A percentile compares a stretch with the other conserved stretches of the same genome.
Conservation (phyloP, 495 filamentous ascomycete genomes). For the Podospora appendiculata region DNA sequence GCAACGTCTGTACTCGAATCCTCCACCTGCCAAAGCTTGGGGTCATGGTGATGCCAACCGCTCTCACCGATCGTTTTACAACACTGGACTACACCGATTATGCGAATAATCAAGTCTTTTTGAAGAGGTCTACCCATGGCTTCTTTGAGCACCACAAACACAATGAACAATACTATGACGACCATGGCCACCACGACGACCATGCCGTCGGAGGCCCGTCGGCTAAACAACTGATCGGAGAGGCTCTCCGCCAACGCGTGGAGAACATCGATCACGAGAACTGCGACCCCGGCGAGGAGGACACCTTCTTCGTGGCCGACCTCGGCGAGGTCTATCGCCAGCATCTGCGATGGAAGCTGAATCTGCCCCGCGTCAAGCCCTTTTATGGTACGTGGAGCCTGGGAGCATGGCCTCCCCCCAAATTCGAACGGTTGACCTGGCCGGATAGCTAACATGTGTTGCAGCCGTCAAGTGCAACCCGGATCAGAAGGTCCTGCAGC, state of each 20-base stretch:
- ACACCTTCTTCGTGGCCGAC: slow-evolving; percentile 96
- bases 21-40: slow-evolving; percentile 21
- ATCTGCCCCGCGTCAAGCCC: slow-evolving; percentile 84
- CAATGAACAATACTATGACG: slow-evolving; percentile 6
- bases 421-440: background rate
- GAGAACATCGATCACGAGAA: slow-evolving; percentile 72
- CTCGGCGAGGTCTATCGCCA: slow-evolving; percentile 98
- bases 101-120: slow-evolving; percentile 39
- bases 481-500: slow-evolving; percentile 78
- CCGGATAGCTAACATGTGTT: slow-evolving; percentile 2
- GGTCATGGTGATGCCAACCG: slow-evolving; percentile 50
- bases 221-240: slow-evolving; percentile 58
- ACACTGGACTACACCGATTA: slow-evolving; percentile 28
- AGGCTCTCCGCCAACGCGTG: slow-evolving; percentile 74
- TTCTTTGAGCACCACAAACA: slow-evolving; percentile 22
- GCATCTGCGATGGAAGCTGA: slow-evolving; percentile 95
- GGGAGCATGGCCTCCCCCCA: background rate
- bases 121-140: slow-evolving; percentile 27
- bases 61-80: slow-evolving; percentile 35
- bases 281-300: slow-evolving; percentile 86
- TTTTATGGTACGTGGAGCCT: slow-evolving; percentile 90
- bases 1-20: slow-evolving; percentile 1
- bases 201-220: slow-evolving; percentile 24
- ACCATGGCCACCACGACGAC: slow-evolving; percentile 15
- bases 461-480: slow-evolving; percentile 97